phyloP scores from a whole-genome alignment of 2,329 filamentous ascomycete species.

The Hypoxylon sp. region DNA sequence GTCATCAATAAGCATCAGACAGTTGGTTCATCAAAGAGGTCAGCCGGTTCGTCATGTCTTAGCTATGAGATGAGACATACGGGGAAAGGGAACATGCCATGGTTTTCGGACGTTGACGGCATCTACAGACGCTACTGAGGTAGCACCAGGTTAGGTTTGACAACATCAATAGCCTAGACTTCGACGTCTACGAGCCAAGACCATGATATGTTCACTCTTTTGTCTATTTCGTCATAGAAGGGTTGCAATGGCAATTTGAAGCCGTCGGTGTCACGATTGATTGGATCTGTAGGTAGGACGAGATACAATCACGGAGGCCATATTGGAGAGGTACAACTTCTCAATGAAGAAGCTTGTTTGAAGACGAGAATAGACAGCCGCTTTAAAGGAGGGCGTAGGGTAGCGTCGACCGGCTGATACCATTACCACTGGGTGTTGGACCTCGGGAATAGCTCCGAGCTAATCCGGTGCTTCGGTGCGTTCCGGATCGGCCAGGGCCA shows the following conservation, averaged over 20 bases:
- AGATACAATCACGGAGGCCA: constrained; percentile 16
- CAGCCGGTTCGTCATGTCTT: constrained; percentile 11
- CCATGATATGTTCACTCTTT: constrained; percentile 16
- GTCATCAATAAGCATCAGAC: constrained; percentile 10
- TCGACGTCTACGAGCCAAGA: constrained; percentile 10
- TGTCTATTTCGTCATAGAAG: constrained; percentile 20
- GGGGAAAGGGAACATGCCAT: not conserved
- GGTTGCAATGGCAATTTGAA: constrained; percentile 25
- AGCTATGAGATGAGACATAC: constrained; percentile 1
- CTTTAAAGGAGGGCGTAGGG: constrained; percentile 11
- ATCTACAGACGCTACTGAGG: constrained; percentile 11
- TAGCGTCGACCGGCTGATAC: constrained; percentile 21
- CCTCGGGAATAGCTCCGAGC: constrained; percentile 23
- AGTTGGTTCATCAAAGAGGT: constrained; percentile 4
- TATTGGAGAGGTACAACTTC: constrained; percentile 16
- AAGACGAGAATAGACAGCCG: constrained; percentile 9
- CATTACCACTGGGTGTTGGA: constrained; percentile 8
- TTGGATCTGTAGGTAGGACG: constrained; percentile 25
- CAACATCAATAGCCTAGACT: constrained; percentile 13
- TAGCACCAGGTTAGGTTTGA: constrained; percentile 23
- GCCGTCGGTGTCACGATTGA: constrained; percentile 8
- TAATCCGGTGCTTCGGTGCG: constrained; percentile 32
- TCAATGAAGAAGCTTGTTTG: constrained; percentile 26
- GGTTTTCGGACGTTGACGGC: constrained; percentile 11
- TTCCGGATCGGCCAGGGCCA: constrained; percentile 35